These are phyloP conservation scores for Penicillium roqueforti DNA, from an alignment of 495 filamentous ascomycete genomes.

Conservation along the genomic window DNA sequence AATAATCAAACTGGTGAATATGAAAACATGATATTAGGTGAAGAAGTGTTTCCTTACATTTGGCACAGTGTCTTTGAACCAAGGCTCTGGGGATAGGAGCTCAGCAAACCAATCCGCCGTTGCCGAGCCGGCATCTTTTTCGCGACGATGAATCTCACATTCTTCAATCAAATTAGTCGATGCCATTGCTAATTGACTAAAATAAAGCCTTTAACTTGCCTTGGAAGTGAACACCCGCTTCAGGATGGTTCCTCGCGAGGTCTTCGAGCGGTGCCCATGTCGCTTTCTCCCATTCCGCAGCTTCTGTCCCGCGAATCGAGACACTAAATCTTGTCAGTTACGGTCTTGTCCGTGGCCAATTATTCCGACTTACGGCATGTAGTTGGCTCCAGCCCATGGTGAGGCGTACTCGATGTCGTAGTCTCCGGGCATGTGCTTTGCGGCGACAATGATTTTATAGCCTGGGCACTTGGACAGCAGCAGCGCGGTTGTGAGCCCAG, in stretches of 20 bases:
- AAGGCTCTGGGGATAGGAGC: conserved; percentile 60
- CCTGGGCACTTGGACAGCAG: too few relatives aligned
- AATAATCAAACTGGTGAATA: too few relatives aligned
- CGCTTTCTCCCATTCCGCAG: conserved; percentile 49
- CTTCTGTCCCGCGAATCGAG: conserved; percentile 7
- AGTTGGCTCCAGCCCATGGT: conserved; percentile 89
- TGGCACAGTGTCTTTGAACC: conserved; percentile 68
- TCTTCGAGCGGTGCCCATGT: conserved; percentile 57
- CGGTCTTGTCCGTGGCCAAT: too few relatives aligned
- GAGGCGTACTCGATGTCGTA: conserved; percentile 90
- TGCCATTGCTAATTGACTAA: too few relatives aligned
- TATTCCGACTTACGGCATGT: conserved; percentile 55
- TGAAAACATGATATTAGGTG: too few relatives aligned
- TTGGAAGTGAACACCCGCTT: conserved; percentile 82
- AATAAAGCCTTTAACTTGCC: conserved; percentile 23
- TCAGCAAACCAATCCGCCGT: conserved; percentile 51
- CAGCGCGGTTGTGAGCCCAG: not conserved
- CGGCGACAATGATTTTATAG: conserved; percentile 3
- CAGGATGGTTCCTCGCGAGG: conserved; percentile 62
- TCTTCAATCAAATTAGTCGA: conserved; percentile 31
- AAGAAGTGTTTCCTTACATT: conserved; percentile 47
- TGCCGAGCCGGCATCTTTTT: conserved; percentile 45
- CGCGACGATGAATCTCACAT: conserved; percentile 45
- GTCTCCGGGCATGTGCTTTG: conserved; percentile 82
- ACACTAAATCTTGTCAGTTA: not conserved